Evolutionary conservation across 2,329 filamentous ascomycete genomes (phyloP), one percentile per base, ranked within the genome.

Genomic region (Bipolaris cookei): DNA sequence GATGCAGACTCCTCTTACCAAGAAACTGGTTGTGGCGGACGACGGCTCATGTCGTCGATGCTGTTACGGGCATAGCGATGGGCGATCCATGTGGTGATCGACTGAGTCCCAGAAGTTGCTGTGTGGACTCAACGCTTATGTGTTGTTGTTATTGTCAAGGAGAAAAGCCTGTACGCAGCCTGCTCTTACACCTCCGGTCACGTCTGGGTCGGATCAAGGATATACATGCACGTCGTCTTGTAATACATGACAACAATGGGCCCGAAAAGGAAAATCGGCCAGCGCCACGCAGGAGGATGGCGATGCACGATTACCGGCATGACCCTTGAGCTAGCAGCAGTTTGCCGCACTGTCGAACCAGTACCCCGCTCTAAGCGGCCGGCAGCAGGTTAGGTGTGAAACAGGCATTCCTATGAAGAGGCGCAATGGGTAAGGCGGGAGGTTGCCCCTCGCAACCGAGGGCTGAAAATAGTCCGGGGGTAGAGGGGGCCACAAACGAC

Each of bases 211-310:
- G 25, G 25, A 28, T 28, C 25, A 28, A 28, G 25, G 25, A 28
- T 28, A 10, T 28, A 10, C 25, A 28, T 28, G 25, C 25, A 28
- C 8, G 25, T 28, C 25, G 25, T 28, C 25, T 28, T 38, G 18
- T 8, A 38, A 41, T 14, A 23, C 38, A 41, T 13, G 13, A 23
- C 20, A 23, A 41, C 20, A 21, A 34, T 13, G 20, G 7, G 21
- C 38, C 43, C 5, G 13, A 20, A 20, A 4, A 20, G 18, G 10
- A 16, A 20, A 46, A 30, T 7, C 13, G 28, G 13, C 16, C 20
- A 8, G 43, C 16, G 43, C 28, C 28, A 34, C 18, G 10, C 84
- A 14, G 88, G 44, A 23, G 23, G 14, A 37, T 55, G 38, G 42
- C 30, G 20, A 42, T 38, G 52, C 44, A 41, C 5, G 10, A 16